phyloP scores from a whole-genome alignment of 441 rosid genomes.

The Euphorbia celastroides region DNA sequence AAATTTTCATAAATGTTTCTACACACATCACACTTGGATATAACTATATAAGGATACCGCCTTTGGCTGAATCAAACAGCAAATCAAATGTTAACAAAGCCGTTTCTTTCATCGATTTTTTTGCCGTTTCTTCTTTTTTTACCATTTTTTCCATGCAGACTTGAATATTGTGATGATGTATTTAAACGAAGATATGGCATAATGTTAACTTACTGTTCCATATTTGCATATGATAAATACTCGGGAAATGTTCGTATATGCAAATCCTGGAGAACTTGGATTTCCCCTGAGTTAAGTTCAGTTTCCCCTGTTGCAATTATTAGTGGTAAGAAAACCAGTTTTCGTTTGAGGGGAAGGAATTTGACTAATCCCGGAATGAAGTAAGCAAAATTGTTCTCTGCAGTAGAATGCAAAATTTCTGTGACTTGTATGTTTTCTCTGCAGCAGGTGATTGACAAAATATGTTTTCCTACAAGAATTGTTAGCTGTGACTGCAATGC shows the following conservation, averaged over 20 bases:
- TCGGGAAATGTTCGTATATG: constrained; percentile 62
- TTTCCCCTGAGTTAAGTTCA: constrained; percentile 71
- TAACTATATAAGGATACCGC: no score
- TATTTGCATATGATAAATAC: constrained; percentile 18
- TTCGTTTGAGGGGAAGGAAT: constrained; percentile 69
- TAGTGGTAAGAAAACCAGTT: constrained; percentile 58
- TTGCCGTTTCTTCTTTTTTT: no score
- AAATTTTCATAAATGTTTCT: no score
- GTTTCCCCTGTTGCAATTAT: constrained; percentile 82
- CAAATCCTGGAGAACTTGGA: constrained; percentile 78
- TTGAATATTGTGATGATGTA: no score
- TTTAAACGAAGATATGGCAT: not conserved
- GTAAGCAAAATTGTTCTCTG: constrained; percentile 33
- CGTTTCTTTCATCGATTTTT: no score
- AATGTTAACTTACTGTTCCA: not conserved
- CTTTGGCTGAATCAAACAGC: no score
- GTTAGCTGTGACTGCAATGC: no score
- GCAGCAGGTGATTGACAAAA: no score
- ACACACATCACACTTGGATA: no score
- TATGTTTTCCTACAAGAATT: no score
- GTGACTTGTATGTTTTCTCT: not conserved
- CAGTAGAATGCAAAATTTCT: not conserved
- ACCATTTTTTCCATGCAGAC: no score
- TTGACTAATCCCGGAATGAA: constrained; percentile 59
- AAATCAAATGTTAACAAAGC: no score